A percentile compares a stretch with the other conserved stretches of the same genome.
Evolutionary conservation across 1,284 basidiomycete species (phyloP).

Genomic region (Lentinula novae-zelandiae): DNA sequence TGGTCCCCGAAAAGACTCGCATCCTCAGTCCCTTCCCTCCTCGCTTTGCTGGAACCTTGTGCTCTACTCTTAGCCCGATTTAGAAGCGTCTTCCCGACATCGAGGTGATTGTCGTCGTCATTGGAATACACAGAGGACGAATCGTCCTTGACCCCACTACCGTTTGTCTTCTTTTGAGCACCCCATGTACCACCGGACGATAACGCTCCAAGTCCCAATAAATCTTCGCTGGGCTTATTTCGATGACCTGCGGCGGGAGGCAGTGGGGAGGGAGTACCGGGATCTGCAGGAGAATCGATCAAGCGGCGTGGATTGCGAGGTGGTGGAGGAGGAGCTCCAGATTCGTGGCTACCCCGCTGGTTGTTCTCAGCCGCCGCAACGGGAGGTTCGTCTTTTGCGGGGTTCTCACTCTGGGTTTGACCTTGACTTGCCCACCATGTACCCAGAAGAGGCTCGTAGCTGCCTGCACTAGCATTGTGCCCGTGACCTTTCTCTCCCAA

Average conservation of each 20-base stretch:
- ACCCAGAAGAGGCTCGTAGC: conserved; percentile 61
- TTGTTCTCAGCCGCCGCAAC: conserved; percentile 18
- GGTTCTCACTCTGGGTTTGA: not conserved
- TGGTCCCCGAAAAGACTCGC: conserved; percentile 10
- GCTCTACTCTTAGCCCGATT: not conserved
- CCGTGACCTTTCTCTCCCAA: not conserved
- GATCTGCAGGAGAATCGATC: conserved; percentile 20
- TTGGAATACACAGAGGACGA: conserved; percentile 31
- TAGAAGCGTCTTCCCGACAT: conserved; percentile 36
- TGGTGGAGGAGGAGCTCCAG: conserved; percentile 30
- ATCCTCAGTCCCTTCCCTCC: conserved; percentile 3
- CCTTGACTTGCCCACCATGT: conserved; percentile 30
- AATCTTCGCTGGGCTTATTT: conserved; percentile 4
- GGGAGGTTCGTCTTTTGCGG: conserved; percentile 8
- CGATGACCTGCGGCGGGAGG: conserved; percentile 13
- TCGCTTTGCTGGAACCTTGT: not conserved
- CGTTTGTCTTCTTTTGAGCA: not conserved
- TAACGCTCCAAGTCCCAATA: conserved; percentile 1
- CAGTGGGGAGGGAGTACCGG: conserved; percentile 5
- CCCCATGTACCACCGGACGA: not conserved
- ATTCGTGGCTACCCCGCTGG: not conserved
- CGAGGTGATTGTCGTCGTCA: conserved; percentile 38
- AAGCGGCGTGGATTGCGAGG: conserved; percentile 40
- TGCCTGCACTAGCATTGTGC: conserved; percentile 41
- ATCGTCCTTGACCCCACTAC: conserved; percentile 12